Evolutionary conservation across 768 basidiomycete genomes (phyloP).

Genomic region (Naganishia randhawae): DNA sequence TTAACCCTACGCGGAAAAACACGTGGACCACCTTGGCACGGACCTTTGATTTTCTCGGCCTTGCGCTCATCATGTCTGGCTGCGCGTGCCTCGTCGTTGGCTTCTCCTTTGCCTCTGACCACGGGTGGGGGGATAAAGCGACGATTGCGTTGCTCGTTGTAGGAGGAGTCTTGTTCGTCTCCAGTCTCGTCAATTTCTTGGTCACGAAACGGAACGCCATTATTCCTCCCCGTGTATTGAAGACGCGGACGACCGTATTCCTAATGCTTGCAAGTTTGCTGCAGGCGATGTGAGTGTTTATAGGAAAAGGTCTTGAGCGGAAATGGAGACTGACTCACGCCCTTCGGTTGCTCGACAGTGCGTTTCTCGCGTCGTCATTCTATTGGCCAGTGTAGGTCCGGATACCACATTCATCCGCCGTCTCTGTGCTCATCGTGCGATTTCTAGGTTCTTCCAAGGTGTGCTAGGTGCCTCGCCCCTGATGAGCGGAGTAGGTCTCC

Average conservation of each 20-base stretch:
- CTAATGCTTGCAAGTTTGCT: slow-evolving; percentile 41
- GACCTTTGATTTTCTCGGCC: slow-evolving; percentile 53
- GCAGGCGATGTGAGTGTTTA: slow-evolving; percentile 29
- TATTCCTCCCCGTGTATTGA: slow-evolving; percentile 51
- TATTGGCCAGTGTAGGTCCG: slow-evolving; percentile 19
- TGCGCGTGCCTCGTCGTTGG: slow-evolving; percentile 50
- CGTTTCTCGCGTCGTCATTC: slow-evolving; percentile 31
- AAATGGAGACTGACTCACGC: too few relatives aligned
- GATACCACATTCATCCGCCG: not conserved
- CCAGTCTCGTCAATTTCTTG: slow-evolving; percentile 37
- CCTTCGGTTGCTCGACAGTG: too few relatives aligned
- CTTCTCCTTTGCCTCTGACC: slow-evolving; percentile 44
- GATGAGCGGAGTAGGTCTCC: slow-evolving; percentile 13
- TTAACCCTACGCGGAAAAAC: slow-evolving; percentile 42
- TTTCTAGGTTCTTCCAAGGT: slow-evolving; percentile 46
- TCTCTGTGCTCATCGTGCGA: slow-evolving; percentile 32
- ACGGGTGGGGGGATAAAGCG: slow-evolving; percentile 41
- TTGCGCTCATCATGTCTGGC: slow-evolving; percentile 48
- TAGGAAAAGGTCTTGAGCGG: too few relatives aligned
- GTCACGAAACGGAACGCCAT: slow-evolving; percentile 51
- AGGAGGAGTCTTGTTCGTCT: slow-evolving; percentile 35
- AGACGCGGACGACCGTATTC: slow-evolving; percentile 44
- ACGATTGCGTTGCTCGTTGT: slow-evolving; percentile 49
- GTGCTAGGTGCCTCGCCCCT: slow-evolving; percentile 18
- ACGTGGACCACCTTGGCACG: slow-evolving; percentile 36